These are phyloP conservation scores for Plenodomus tracheiphilus DNA, from an alignment of 2,329 filamentous ascomycete species.

Conservation along the genomic window DNA sequence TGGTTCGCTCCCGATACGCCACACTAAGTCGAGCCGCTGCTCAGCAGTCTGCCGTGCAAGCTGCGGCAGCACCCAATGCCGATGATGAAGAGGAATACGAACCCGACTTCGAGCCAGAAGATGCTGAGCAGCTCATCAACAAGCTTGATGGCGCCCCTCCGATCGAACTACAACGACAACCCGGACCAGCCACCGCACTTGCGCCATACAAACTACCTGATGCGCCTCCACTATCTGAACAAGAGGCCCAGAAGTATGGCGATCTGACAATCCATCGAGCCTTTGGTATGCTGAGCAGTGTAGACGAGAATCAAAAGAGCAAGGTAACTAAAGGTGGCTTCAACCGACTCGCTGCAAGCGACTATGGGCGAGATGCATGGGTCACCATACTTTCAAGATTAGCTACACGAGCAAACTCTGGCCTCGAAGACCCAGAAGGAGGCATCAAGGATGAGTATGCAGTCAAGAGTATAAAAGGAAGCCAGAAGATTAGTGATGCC, in stretches of 20 bases:
- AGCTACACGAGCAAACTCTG: slow-evolving; percentile 75
- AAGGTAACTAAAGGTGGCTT: slow-evolving; percentile 68
- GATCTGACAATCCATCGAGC: slow-evolving; percentile 75
- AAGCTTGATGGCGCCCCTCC: slow-evolving; percentile 72
- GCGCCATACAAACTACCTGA: slow-evolving; percentile 79
- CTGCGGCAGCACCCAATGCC: slow-evolving; percentile 46
- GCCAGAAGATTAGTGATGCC: slow-evolving; percentile 61
- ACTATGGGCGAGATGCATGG: slow-evolving; percentile 87
- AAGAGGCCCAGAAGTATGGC: slow-evolving; percentile 73
- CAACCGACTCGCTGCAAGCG: slow-evolving; percentile 79
- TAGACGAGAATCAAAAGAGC: slow-evolving; percentile 65
- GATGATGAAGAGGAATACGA: slow-evolving; percentile 93
- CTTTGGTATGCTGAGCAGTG: slow-evolving; percentile 73
- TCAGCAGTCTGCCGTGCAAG: slow-evolving; percentile 29
- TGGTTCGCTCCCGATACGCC: slow-evolving; percentile 49
- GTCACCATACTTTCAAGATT: slow-evolving; percentile 83
- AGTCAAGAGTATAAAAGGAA: slow-evolving; percentile 28
- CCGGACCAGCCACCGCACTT: slow-evolving; percentile 47
- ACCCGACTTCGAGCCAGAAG: slow-evolving; percentile 80
- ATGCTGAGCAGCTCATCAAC: slow-evolving; percentile 76
- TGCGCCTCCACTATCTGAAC: slow-evolving; percentile 71
- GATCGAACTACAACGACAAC: slow-evolving; percentile 54
- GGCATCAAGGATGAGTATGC: slow-evolving; percentile 61
- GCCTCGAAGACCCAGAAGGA: slow-evolving; percentile 71
- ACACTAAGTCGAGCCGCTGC: slow-evolving; percentile 39